A percentile compares a stretch with the other conserved stretches of the same genome.
Conservation (phyloP, 805 yeast genomes). For the Teunomyces aglyptinius region DNA sequence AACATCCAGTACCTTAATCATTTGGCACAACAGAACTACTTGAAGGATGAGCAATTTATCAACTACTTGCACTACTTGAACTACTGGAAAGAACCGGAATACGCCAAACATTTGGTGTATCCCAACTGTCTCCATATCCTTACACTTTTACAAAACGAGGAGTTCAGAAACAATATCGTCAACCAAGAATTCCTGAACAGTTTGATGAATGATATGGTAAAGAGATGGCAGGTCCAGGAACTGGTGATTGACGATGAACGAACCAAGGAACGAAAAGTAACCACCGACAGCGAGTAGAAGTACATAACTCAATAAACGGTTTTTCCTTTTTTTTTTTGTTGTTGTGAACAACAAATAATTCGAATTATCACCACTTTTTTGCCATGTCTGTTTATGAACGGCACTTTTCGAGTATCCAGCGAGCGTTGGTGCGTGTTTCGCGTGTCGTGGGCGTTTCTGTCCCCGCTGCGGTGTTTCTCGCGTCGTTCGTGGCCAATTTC, state of each 20-base stretch:
- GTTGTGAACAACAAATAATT: no score
- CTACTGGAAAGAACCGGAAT: conserved; percentile 79
- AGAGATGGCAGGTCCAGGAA: conserved; percentile 53
- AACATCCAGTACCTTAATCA: conserved; percentile 85
- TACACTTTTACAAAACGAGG: conserved; percentile 54
- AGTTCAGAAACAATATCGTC: conserved; percentile 54
- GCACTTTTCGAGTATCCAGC: conserved; percentile 4
- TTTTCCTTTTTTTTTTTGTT: no score
- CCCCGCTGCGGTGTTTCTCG: conserved; percentile 26
- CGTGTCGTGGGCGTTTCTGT: conserved; percentile 12
- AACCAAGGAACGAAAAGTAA: neutral
- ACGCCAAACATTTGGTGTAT: conserved; percentile 68
- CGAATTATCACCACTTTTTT: neutral
- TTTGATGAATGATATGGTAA: conserved; percentile 73
- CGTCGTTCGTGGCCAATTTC: conserved; percentile 42
- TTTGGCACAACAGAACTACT: conserved; percentile 77
- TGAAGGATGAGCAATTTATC: conserved; percentile 69
- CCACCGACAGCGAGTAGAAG: no score
- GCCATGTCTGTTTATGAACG: conserved; percentile 9
- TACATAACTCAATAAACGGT: no score
- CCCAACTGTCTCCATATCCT: conserved; percentile 87
- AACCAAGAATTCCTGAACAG: conserved; percentile 56
- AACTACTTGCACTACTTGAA: conserved; percentile 76
- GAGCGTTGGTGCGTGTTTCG: neutral
- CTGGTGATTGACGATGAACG: neutral